A percentile compares a stretch with the other conserved stretches of the same genome.
Evolutionary conservation across 2,329 filamentous ascomycete genomes (phyloP).

Genomic region (Conoideocrella luteorostrata): DNA sequence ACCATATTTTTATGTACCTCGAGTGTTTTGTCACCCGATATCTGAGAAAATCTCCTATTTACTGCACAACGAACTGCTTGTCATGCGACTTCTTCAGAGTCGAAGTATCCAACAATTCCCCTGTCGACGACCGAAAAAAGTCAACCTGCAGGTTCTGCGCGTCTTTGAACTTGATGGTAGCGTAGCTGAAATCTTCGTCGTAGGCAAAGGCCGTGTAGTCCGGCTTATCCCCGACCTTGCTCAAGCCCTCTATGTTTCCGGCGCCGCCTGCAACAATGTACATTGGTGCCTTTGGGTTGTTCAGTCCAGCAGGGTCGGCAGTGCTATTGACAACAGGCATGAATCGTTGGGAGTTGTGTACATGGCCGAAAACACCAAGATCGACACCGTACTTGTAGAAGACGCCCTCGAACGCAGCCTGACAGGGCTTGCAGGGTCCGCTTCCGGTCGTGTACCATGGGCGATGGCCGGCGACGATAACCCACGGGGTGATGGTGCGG

Average conservation of each 20-base stretch:
- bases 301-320: slow-evolving; percentile 29
- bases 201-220: slow-evolving; percentile 42
- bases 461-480: slow-evolving; percentile 31
- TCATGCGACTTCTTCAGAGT: slow-evolving; percentile 42
- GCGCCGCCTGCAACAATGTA: slow-evolving; percentile 45
- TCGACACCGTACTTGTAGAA: slow-evolving; percentile 53
- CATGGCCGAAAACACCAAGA: slow-evolving; percentile 49
- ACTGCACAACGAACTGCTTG: slow-evolving; percentile 37
- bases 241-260: slow-evolving; percentile 50
- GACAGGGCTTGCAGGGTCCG: slow-evolving; percentile 37
- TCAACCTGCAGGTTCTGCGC: slow-evolving; percentile 39
- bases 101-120: slow-evolving; percentile 40
- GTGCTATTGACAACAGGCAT: slow-evolving; percentile 30
- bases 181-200: slow-evolving; percentile 46
- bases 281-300: slow-evolving; percentile 25
- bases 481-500: slow-evolving; percentile 44
- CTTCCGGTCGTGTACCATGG: slow-evolving; percentile 40
- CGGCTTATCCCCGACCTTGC: slow-evolving; percentile 32
- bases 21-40: no score
- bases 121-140: slow-evolving; percentile 43
- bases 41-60: no score
- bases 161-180: slow-evolving; percentile 40
- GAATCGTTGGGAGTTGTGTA: slow-evolving; percentile 52
- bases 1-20: no score
- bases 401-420: slow-evolving; percentile 45